phyloP scores from a whole-genome alignment of 176 grass and related monocot species.

The Oryza meridionalis region DNA sequence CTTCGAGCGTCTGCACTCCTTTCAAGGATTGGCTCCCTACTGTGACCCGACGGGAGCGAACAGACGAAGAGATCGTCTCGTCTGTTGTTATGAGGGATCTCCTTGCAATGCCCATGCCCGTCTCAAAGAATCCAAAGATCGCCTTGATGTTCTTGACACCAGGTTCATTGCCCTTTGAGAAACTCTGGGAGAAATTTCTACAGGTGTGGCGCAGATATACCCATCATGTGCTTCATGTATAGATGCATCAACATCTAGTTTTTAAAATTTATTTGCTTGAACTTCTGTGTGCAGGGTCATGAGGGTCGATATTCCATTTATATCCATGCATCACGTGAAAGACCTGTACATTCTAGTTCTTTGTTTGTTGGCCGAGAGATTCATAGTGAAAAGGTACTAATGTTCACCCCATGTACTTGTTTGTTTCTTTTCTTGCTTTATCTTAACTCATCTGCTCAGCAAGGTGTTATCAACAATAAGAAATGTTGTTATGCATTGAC shows the following conservation, averaged over 20 bases:
- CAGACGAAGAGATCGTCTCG: constrained; percentile 77
- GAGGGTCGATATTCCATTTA: constrained; percentile 89
- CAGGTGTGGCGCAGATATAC: constrained; percentile 51
- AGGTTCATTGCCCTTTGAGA: constrained; percentile 91
- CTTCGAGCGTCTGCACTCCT: constrained; percentile 81
- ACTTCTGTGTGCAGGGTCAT: constrained; percentile 64
- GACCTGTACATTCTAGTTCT: constrained; percentile 76
- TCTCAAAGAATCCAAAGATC: constrained; percentile 77
- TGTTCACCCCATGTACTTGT: constrained; percentile 24
- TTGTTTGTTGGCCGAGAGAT: constrained; percentile 85
- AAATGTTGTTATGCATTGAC: not conserved
- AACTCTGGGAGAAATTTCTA: constrained; percentile 91
- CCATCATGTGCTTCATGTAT: constrained; percentile 9
- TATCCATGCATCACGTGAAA: constrained; percentile 85
- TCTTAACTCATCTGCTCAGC: not conserved
- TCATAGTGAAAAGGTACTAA: constrained; percentile 86
- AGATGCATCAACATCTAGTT: constrained; percentile 29
- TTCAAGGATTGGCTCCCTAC: constrained; percentile 91
- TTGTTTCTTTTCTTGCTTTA: constrained; percentile 27
- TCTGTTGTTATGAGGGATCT: constrained; percentile 68
- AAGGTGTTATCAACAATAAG: not conserved
- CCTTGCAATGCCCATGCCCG: constrained; percentile 62
- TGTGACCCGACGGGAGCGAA: constrained; percentile 49
- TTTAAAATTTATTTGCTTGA: constrained; percentile 22
- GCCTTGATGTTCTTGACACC: constrained; percentile 98